Evolutionary conservation across 345 rosid genomes (phyloP).

Genomic region (Populus simonii): DNA sequence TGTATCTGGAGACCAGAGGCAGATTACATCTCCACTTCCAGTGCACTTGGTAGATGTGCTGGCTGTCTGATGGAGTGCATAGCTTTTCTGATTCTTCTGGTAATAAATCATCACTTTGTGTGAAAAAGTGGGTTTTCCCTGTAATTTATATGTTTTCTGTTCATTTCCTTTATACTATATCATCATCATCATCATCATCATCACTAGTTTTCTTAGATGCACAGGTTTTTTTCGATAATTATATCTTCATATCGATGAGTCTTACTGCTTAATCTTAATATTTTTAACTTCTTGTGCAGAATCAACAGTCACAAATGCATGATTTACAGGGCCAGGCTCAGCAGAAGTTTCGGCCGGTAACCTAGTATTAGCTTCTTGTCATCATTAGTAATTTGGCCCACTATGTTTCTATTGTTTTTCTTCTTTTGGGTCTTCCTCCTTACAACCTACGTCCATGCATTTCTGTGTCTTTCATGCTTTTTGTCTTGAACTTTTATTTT

Average conservation of each 20-base stretch:
- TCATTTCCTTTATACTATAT: background rate
- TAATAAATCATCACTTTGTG: conserved; percentile 22
- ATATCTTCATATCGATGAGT: background rate
- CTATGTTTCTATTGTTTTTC: background rate
- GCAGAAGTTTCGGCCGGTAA: conserved; percentile 71
- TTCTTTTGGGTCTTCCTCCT: background rate
- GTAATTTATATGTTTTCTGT: too few species aligned
- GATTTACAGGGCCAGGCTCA: conserved; percentile 71
- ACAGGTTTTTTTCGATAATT: background rate
- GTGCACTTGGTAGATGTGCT: conserved; percentile 76
- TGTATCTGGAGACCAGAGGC: too few species aligned
- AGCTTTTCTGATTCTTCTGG: conserved; percentile 56
- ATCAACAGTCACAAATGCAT: conserved; percentile 56
- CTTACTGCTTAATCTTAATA: background rate
- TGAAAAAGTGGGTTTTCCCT: background rate
- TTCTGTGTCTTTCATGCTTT: background rate
- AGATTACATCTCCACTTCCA: conserved; percentile 47
- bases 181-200: background rate
- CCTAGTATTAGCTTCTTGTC: conserved; percentile 10
- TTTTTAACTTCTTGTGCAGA: conserved; percentile 32
- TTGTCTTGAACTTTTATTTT: background rate
- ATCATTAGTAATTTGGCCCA: background rate
- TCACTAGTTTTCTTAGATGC: background rate
- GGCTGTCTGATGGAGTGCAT: conserved; percentile 53
- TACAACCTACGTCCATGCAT: background rate